Percentiles rank a stretch among this genome's conserved stretches.
Evolutionary conservation across 83 land plant genomes (phyloP).

Genomic region (Isoetes engelmannii): DNA sequence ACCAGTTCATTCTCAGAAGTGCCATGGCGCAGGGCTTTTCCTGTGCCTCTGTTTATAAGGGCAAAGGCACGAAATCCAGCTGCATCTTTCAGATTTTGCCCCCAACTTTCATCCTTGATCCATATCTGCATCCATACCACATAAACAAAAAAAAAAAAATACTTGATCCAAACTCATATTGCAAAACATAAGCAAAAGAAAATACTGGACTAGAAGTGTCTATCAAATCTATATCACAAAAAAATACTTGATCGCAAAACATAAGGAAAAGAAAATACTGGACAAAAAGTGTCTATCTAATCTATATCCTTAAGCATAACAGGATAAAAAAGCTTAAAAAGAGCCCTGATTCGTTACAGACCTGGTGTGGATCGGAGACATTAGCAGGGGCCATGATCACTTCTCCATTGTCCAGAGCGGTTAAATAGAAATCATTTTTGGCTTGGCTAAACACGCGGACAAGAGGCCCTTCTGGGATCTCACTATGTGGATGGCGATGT

Average conservation of each 20-base stretch:
- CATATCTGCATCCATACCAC: conserved; percentile 5
- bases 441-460: conserved; percentile 9
- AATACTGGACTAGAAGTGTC: too few species aligned
- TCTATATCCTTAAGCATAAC: too few species aligned
- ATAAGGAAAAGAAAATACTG: too few species aligned
- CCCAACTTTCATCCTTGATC: conserved; percentile 15
- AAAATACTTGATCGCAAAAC: not conserved
- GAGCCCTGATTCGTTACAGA: not conserved
- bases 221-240: not conserved
- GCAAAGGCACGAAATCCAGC: conserved; percentile 9
- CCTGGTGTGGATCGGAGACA: conserved; percentile 11
- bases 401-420: conserved; percentile 5
- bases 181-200: not conserved
- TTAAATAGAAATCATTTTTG: conserved; percentile 6
- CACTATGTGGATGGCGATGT: too few species aligned
- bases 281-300: too few species aligned
- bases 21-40: conserved; percentile 8
- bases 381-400: conserved; percentile 7
- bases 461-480: not conserved
- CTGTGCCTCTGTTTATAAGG: conserved; percentile 7
- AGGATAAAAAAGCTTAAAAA: too few species aligned
- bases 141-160: not conserved
- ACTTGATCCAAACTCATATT: not conserved
- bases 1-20: conserved; percentile 6
- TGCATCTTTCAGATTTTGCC: conserved; percentile 2